A percentile compares a stretch with the other conserved stretches of the same genome.
phyloP scores from a whole-genome alignment of 768 basidiomycete species.

The Sutorius australiensis region DNA sequence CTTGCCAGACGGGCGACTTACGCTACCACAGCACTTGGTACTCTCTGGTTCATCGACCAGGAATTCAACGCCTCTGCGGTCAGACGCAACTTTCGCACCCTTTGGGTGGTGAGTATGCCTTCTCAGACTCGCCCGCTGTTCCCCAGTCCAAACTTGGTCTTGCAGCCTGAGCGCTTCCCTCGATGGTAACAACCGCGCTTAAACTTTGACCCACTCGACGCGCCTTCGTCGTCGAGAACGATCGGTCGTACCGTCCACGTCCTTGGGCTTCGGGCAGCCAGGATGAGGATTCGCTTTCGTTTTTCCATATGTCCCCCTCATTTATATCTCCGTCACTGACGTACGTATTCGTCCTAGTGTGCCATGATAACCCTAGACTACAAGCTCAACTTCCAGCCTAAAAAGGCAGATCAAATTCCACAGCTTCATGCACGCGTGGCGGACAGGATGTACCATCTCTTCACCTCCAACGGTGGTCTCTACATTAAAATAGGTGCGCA shows the following conservation, averaged over 20 bases:
- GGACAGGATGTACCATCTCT: constrained; percentile 66
- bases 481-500: constrained; percentile 76
- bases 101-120: constrained; percentile 42
- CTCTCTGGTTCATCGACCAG: constrained; percentile 38
- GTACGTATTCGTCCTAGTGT: constrained; percentile 41
- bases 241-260: neutral
- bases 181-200: neutral
- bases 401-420: constrained; percentile 69
- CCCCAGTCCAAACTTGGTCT: neutral
- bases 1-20: constrained; percentile 24
- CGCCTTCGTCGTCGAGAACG: neutral
- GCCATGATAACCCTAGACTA: constrained; percentile 73
- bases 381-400: constrained; percentile 81
- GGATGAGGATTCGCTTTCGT: neutral
- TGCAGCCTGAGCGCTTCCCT: neutral
- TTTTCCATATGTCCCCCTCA: neutral
- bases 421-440: constrained; percentile 84
- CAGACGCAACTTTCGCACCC: constrained; percentile 44
- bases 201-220: neutral
- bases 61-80: constrained; percentile 48
- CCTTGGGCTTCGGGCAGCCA: neutral
- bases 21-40: constrained; percentile 25
- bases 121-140: neutral
- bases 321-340: constrained; percentile 1
- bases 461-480: constrained; percentile 78